Base-by-base conservation (phyloP, 2,329 filamentous ascomycete species). In the Fusarium sp. region DNA sequence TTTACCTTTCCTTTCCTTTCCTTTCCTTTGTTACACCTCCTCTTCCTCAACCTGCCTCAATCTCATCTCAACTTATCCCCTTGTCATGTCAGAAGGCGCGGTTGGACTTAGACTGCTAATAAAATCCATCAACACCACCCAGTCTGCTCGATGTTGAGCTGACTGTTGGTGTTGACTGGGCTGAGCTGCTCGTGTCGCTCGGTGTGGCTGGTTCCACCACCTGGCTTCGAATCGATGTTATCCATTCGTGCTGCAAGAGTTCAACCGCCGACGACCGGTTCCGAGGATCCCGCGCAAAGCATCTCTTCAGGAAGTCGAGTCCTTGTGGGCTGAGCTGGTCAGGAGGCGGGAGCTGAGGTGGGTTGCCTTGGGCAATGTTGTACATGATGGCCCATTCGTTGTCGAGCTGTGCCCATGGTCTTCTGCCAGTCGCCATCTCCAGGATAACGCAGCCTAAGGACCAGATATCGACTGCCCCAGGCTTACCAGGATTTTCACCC, bases 311-410 rank as follows among this genome's bases (percentile, higher is more conserved):
- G 76, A 99, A 98, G 77, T 98, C 93, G 69, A 97, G 89, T 20
- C 96, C 96, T 61, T 88, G 81, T 0, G 90, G 87, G 75, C 92
- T 96, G 69, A 99, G 87, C 80, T 98, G 95, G 57, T 98, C 95
- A 1, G 84, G 78, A 1, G 88, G 85, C 2, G 96, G 96, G 61
- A 97, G 85, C 77, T 93, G 91, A 6, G 96, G 96, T 53, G 93
- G 92, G 74, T 97, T 97, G 70, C 96, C 96, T 78, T 97, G 95
- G 1, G 96, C 96, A 76, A 99, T 99, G 83, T 98, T 98, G 86
- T 97, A 99, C 96, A 99, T 99, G 82, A 99, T 98, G 42, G 96
- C 96, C 93, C 94, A 99, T 80, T 99, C 96, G 77, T 99, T 99
- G 82, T 99, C 96, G 50, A 98, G 89, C 70, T 91, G 93, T 25